phyloP scores from a whole-genome alignment of 768 basidiomycete genomes.

The Boletus sp. region DNA sequence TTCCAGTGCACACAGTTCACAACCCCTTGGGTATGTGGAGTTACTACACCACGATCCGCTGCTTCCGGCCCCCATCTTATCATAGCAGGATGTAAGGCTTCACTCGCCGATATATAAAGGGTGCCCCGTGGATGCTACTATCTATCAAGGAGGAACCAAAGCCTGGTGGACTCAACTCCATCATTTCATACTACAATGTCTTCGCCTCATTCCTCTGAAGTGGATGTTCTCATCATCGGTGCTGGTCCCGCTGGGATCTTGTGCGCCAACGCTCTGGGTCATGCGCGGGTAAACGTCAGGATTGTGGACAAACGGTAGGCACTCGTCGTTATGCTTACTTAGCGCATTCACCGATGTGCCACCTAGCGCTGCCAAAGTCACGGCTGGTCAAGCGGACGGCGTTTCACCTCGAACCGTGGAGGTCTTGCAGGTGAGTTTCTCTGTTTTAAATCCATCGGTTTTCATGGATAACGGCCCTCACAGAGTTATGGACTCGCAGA shows the following conservation, averaged over 20 bases:
- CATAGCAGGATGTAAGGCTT: not conserved
- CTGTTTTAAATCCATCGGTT: not conserved
- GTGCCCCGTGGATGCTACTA: not conserved
- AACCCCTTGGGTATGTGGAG: not conserved
- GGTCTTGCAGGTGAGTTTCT: conserved; percentile 41
- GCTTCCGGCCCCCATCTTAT: not conserved
- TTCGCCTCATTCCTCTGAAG: conserved; percentile 24
- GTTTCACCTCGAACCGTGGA: conserved; percentile 34
- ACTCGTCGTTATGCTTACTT: not conserved
- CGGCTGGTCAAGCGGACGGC: conserved; percentile 30
- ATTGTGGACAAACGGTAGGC: conserved; percentile 41
- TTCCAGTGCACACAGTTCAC: not conserved
- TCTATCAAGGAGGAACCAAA: conserved; percentile 1
- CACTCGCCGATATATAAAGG: conserved; percentile 1
- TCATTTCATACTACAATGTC: conserved; percentile 11
- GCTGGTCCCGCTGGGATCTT: conserved; percentile 44
- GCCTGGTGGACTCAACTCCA: not conserved
- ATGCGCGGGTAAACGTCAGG: conserved; percentile 36
- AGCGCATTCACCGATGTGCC: not conserved
- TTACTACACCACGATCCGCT: too few relatives aligned
- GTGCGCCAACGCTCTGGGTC: conserved; percentile 41
- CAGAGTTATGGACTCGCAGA: conserved; percentile 78
- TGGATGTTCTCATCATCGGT: conserved; percentile 43
- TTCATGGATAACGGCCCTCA: not conserved
- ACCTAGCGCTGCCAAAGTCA: conserved; percentile 16